Conservation (phyloP, 176 grass and related monocot genomes). For the Typha latifolia region DNA sequence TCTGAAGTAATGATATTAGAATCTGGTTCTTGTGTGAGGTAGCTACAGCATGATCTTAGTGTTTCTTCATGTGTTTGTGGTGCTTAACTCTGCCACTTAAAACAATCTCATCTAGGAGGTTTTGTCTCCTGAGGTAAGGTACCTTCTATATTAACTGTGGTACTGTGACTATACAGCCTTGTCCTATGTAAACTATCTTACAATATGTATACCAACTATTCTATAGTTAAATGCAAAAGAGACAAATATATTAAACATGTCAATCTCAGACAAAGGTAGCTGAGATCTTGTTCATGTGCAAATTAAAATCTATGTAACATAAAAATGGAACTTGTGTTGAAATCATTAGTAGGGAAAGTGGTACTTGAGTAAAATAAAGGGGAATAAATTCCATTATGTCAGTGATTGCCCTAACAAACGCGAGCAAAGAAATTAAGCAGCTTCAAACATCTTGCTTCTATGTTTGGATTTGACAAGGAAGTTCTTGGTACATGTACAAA, state of each 20-base stretch:
- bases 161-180: neutral
- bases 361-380: neutral
- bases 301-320: neutral
- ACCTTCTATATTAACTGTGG: neutral
- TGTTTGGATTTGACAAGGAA: neutral
- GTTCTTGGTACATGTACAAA: neutral
- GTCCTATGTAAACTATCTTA: too few species aligned
- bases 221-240: too few species aligned
- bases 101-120: too few species aligned
- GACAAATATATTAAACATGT: too few species aligned
- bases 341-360: neutral
- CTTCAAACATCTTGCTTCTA: neutral
- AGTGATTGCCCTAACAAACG: neutral
- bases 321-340: neutral
- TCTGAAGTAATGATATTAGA: too few species aligned
- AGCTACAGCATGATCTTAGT: too few species aligned
- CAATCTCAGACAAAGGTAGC: too few species aligned
- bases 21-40: too few species aligned
- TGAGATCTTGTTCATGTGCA: neutral
- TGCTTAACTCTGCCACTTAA: neutral
- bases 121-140: neutral
- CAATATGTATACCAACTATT: too few species aligned
- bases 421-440: neutral
- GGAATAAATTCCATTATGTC: neutral
- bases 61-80: too few species aligned